Evolutionary conservation across 2,329 filamentous ascomycete species (phyloP).

Genomic region (Ceratocystis albifundus): DNA sequence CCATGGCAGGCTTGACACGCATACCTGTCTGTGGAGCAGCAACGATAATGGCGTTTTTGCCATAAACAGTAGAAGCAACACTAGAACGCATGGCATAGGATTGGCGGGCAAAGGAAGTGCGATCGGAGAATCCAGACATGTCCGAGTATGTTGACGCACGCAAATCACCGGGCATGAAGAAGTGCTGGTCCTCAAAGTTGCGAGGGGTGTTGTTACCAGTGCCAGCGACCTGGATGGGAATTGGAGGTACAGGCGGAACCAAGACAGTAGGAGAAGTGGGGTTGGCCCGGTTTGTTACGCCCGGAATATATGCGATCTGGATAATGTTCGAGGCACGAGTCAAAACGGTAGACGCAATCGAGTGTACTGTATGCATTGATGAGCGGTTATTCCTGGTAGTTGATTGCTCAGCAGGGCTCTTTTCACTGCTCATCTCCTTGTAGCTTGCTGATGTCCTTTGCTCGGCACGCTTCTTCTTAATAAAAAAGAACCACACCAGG

Average conservation of each 20-base stretch:
- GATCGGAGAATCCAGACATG: conserved; percentile 52
- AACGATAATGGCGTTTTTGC: conserved; percentile 75
- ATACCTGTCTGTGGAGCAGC: conserved; percentile 76
- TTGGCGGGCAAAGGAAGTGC: conserved; percentile 49
- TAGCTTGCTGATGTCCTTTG: conserved; percentile 11
- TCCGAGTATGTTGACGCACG: conserved; percentile 85
- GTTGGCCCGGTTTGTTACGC: conserved; percentile 82
- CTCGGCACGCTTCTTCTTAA: conserved; percentile 60
- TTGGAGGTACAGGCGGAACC: conserved; percentile 86
- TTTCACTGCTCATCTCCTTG: conserved; percentile 40
- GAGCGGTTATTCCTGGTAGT: conserved; percentile 51
- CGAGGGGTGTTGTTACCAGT: conserved; percentile 38
- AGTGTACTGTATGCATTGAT: conserved; percentile 76
- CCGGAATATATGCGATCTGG: conserved; percentile 97
- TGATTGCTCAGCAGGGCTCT: conserved; percentile 28
- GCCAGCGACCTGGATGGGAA: conserved; percentile 55
- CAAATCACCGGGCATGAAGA: conserved; percentile 83
- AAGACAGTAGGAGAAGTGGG: conserved; percentile 70
- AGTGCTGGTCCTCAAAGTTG: conserved; percentile 66
- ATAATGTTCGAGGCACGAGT: conserved; percentile 98
- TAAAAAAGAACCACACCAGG: conserved; percentile 75
- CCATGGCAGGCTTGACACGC: conserved; percentile 78
- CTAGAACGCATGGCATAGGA: conserved; percentile 54
- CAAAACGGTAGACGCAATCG: conserved; percentile 87
- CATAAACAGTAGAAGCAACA: conserved; percentile 87